These are phyloP conservation scores for Suillus brevipes DNA, from an alignment of 768 basidiomycete genomes.

Conservation along the genomic window DNA sequence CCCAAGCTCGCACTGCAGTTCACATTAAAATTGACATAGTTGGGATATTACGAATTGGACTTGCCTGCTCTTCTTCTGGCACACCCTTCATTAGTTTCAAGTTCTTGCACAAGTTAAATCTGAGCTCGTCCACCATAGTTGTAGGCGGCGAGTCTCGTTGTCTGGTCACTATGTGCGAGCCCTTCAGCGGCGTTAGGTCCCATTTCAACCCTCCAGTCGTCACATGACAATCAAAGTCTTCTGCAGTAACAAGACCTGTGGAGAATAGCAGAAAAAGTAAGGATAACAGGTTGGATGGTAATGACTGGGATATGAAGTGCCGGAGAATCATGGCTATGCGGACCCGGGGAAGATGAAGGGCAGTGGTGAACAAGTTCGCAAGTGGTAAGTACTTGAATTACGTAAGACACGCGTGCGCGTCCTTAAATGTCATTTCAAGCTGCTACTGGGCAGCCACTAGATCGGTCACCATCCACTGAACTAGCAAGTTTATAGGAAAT, in stretches of 20 bases:
- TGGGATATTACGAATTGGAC: conserved; percentile 20
- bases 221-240: conserved; percentile 54
- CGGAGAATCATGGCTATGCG: conserved; percentile 22
- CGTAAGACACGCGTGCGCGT: conserved; percentile 36
- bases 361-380: background rate
- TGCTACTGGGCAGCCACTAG: conserved; percentile 16
- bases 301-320: conserved; percentile 11
- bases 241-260: conserved; percentile 31
- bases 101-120: conserved; percentile 69
- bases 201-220: conserved; percentile 46
- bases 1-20: conserved; percentile 60
- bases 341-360: conserved; percentile 5
- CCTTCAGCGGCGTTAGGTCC: conserved; percentile 58
- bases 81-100: conserved; percentile 48
- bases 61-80: conserved; percentile 66
- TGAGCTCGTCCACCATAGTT: conserved; percentile 55
- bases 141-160: conserved; percentile 65
- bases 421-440: conserved; percentile 7
- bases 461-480: conserved; percentile 1
- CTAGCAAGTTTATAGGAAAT: conserved; percentile 8
- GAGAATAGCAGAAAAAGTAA: conserved; percentile 22
- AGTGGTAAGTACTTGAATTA: conserved; percentile 16
- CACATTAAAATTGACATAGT: conserved; percentile 12
- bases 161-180: conserved; percentile 49
- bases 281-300: conserved; percentile 12